Base-by-base conservation (phyloP, 306 rosid genomes). In the Erythrophleum fordii region DNA sequence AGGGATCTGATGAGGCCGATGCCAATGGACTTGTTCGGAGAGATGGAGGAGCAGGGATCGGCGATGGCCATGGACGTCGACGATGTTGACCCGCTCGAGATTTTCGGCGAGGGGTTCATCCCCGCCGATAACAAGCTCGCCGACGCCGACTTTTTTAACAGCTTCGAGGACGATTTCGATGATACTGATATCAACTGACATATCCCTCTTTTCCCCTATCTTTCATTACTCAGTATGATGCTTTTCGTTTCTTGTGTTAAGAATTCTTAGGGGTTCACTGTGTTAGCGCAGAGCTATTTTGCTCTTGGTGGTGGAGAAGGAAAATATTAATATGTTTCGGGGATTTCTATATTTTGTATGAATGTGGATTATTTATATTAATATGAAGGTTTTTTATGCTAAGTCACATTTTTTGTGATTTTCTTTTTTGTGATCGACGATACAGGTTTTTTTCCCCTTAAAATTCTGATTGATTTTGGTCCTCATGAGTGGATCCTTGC, bases 21-120 rank as follows among this genome's bases (percentile, higher is more conserved):
- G 86, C 79, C 88, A 44, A 91, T 91, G 91, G 97, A 91, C 0
- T 83, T 88, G 85, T 89, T 91, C 73, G 89, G 88, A 35, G 98
- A 92, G 79, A 83, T 94, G 93, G 98, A 94, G 0, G 97, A 92
- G 23, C 94, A 89, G 60, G 94, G 86, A 3, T 85, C 98, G 11
- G 29, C 97, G 4, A 92, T 92, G 92, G 98, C 94, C 25, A 94
- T 94, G 97, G 97, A 94, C 46, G 98, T 94, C 0, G 98, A 94
- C 80, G 98, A 94, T 51, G 92, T 83, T 0, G 97, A 94, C 76
- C 82, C 93, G 0, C 86, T 88, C 26, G 97, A 94, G 79, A 85
- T 87, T 23, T 85, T 91, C 26, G 73, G 86, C 18, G 98, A 91
- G 1, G 95, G 97, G 1, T 81, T 87, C 48, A 85, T 90, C 72